Base-by-base conservation (phyloP, 2,329 filamentous ascomycete genomes). In the Raffaelea albimanens region DNA sequence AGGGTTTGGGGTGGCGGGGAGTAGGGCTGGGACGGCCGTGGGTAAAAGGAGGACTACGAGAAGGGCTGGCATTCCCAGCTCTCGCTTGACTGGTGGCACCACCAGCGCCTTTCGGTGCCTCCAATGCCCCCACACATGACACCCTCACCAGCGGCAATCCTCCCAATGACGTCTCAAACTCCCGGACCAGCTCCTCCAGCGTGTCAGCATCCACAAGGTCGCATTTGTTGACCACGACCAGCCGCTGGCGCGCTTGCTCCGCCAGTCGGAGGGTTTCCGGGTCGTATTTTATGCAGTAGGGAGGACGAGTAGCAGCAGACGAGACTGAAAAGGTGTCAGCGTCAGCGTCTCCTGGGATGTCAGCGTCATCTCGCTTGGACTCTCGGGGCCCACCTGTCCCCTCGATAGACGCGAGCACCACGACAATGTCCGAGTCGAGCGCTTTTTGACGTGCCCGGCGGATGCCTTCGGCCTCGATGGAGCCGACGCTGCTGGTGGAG, bases 401-500 rank as follows among this genome's bases (percentile, higher is more conserved):
- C 58, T 94, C 86, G 38, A 95, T 65, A 5, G 87, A 87, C 8
- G 87, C 77, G 47, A 98, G 75, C 9, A 86, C 83, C 43, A 97
- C 73, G 40, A 97, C 78, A 5, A 97, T 73, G 65, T 98, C 88
- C 11, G 91, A 91, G 45, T 90, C 82, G 25, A 81, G 66, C 0
- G 91, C 93, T 57, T 86, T 84, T 50, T 82, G 78, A 61, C 84
- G 87, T 8, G 93, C 93, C 44, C 93, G 76, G 44, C 85, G 80
- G 59, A 98, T 97, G 1, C 93, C 93, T 63, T 98, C 93, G 60
- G 83, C 71, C 60, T 98, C 93, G 22, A 98, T 75, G 10, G 75
- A 70, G 1, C 89, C 87, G 50, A 95, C 79, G 22, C 29, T 22
- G 22, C 11, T 10, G 25, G 2, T 22, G 8, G 16, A 23, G n/a